Evolutionary conservation across 164 flowering plant species (phyloP).

Genomic region (Stephania yunnanensis): DNA sequence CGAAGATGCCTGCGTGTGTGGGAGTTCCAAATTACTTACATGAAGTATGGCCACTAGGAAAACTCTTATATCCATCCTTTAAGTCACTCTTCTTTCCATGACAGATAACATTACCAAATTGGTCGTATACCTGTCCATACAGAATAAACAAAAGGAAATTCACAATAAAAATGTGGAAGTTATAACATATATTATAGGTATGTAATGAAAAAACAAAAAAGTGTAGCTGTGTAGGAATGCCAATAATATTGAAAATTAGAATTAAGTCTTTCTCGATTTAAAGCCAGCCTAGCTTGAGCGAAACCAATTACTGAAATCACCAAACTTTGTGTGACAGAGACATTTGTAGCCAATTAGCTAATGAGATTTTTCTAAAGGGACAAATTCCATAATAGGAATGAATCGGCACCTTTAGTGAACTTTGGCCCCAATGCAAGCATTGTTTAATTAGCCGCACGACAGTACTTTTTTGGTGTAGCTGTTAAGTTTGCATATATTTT

Average conservation of each 20-base stretch:
- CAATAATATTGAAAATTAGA: too few relatives aligned
- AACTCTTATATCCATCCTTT: slow-evolving; percentile 16
- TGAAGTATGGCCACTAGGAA: slow-evolving; percentile 20
- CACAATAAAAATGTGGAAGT: not conserved
- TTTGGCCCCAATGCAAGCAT: too few relatives aligned
- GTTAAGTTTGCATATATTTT: too few relatives aligned
- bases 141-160: not conserved
- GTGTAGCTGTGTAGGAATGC: not conserved
- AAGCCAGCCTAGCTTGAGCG: not conserved
- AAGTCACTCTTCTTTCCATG: slow-evolving; percentile 13
- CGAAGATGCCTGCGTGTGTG: too few relatives aligned
- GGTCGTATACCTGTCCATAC: slow-evolving; percentile 8
- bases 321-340: too few relatives aligned
- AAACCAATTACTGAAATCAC: not conserved
- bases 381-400: too few relatives aligned
- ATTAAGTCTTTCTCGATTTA: not conserved
- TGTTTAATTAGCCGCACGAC: too few relatives aligned
- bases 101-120: slow-evolving; percentile 11
- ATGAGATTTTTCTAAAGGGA: not conserved
- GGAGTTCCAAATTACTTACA: slow-evolving; percentile 2
- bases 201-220: not conserved
- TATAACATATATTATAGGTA: not conserved
- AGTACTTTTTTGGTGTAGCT: too few relatives aligned
- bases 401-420: too few relatives aligned
- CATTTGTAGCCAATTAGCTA: not conserved